These are phyloP conservation scores for Rugonectria rugulosa DNA, from an alignment of 2,329 filamentous ascomycete genomes.

Conservation along the genomic window DNA sequence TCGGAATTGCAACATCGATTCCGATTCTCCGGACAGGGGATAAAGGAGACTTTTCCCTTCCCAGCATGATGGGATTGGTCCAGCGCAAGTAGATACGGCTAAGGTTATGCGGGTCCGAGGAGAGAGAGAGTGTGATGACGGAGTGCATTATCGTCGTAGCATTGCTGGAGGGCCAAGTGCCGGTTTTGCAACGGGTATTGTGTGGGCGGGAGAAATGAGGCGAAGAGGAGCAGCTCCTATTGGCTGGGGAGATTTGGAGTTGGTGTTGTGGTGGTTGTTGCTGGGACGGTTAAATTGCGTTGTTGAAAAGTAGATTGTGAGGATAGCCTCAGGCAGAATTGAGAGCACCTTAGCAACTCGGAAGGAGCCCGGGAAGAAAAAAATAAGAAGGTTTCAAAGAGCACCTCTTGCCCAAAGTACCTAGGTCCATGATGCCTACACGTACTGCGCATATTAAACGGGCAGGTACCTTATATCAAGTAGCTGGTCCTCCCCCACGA, in stretches of 20 bases:
- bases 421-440: too few relatives aligned
- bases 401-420: too few relatives aligned
- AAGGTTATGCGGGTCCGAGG: not conserved
- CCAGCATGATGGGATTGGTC: not conserved
- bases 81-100: conserved; percentile 2
- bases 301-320: too few relatives aligned
- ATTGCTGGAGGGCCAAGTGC: not conserved
- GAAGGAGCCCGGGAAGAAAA: too few relatives aligned
- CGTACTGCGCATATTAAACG: too few relatives aligned
- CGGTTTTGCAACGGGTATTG: conserved; percentile 9
- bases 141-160: conserved; percentile 3
- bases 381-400: too few relatives aligned
- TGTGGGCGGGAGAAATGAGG: not conserved
- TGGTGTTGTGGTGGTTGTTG: not conserved
- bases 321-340: too few relatives aligned
- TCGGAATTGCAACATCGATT: conserved; percentile 18
- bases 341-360: too few relatives aligned
- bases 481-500: too few relatives aligned
- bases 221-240: not conserved
- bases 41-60: not conserved
- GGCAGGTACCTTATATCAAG: too few relatives aligned
- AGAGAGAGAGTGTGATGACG: not conserved
- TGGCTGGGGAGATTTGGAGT: not conserved
- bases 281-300: too few relatives aligned
- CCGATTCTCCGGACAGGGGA: conserved; percentile 9